A percentile compares a stretch with the other conserved stretches of the same genome.
phyloP scores from a whole-genome alignment of 176 grass and related monocot species.

The Thinopyrum elongatum region DNA sequence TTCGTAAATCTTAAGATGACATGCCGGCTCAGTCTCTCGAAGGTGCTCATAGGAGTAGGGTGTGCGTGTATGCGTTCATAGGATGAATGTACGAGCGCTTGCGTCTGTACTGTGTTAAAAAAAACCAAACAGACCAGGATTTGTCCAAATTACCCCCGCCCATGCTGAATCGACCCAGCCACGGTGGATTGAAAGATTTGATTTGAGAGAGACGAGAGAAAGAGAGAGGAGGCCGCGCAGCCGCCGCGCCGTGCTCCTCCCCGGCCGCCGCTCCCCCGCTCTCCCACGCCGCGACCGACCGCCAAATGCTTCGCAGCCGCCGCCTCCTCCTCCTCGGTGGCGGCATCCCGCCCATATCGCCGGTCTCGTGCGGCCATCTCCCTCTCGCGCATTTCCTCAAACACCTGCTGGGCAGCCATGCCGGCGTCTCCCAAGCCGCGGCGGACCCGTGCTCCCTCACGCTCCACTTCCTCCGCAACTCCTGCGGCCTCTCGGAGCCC shows the following conservation, averaged over 20 bases:
- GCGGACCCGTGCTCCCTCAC: constrained; percentile 30
- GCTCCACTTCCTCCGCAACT: constrained; percentile 38
- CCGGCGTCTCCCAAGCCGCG: background rate
- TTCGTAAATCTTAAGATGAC: too few relatives aligned
- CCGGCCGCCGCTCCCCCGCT: background rate
- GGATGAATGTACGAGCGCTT: too few relatives aligned
- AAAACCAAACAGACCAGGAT: too few relatives aligned
- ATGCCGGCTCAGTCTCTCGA: too few relatives aligned
- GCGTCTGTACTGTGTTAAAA: too few relatives aligned
- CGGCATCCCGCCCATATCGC: background rate
- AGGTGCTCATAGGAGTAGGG: too few relatives aligned
- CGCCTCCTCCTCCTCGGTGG: background rate
- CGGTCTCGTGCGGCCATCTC: background rate
- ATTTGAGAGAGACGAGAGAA: background rate
- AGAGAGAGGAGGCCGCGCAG: background rate
- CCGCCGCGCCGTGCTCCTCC: background rate
- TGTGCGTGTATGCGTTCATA: too few relatives aligned
- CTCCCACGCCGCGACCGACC: background rate
- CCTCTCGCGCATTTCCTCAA: constrained; percentile 35
- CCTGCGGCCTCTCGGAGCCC: constrained; percentile 19
- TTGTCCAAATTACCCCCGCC: too few relatives aligned
- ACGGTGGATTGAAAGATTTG: too few relatives aligned
- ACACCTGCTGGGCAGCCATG: background rate
- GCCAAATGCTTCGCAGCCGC: constrained; percentile 23
- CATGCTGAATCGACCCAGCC: too few relatives aligned